A percentile compares a stretch with the other conserved stretches of the same genome.
phyloP scores from a whole-genome alignment of 345 rosid species.

The Salix purpurea region DNA sequence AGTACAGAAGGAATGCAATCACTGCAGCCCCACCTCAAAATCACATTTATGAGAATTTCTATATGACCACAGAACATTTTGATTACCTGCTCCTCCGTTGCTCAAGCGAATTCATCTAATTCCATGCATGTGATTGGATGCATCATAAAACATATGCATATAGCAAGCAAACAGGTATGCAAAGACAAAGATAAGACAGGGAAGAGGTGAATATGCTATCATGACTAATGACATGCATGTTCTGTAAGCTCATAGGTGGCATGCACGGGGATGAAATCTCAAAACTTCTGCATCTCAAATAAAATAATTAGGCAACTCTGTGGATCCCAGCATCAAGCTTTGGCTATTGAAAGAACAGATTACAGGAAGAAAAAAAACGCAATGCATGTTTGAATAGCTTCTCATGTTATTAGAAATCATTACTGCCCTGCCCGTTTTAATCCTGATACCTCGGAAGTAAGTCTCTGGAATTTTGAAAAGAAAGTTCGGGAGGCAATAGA shows the following conservation, averaged over 20 bases:
- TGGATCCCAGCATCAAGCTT: not conserved
- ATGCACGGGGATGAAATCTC: not conserved
- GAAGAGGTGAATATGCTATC: not conserved
- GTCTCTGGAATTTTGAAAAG: too few species aligned
- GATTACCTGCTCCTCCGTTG: slow-evolving; percentile 52
- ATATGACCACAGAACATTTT: not conserved
- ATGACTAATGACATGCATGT: not conserved
- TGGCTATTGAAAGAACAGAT: not conserved
- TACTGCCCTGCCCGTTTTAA: too few species aligned
- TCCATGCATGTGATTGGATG: slow-evolving; percentile 20
- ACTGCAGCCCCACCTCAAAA: not conserved
- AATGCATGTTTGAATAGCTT: too few species aligned
- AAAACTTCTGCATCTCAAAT: not conserved
- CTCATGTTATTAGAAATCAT: too few species aligned
- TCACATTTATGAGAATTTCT: not conserved
- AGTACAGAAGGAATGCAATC: not conserved
- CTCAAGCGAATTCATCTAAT: slow-evolving; percentile 56
- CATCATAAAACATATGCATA: slow-evolving; percentile 7
- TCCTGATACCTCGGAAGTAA: slow-evolving; percentile 3
- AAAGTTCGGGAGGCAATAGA: too few species aligned
- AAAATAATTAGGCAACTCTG: not conserved
- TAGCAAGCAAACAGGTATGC: not conserved
- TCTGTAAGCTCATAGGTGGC: not conserved
- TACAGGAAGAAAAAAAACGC: not conserved
- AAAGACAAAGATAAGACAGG: not conserved